These are phyloP conservation scores for Fistulinella staudtii DNA, from an alignment of 1,284 basidiomycete genomes.

Conservation along the genomic window DNA sequence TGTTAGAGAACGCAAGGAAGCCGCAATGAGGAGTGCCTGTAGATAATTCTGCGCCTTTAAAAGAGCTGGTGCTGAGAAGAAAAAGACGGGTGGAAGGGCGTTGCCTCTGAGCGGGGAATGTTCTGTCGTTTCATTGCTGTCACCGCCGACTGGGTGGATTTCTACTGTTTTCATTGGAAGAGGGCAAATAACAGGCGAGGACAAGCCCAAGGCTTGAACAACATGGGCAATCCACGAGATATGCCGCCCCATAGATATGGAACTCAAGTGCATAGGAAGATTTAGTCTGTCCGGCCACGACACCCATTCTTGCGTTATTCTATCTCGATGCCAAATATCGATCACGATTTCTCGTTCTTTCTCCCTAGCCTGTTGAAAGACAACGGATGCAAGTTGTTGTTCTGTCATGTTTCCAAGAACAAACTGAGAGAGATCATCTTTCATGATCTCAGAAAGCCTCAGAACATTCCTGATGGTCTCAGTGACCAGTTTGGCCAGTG, in stretches of 20 bases:
- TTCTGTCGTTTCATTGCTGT: conserved; percentile 8
- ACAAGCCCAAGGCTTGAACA: conserved; percentile 43
- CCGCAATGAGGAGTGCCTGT: conserved; percentile 65
- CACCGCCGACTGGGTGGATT: conserved; percentile 1
- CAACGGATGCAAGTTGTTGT: conserved; percentile 44
- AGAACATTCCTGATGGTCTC: conserved; percentile 46
- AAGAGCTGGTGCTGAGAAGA: conserved; percentile 51
- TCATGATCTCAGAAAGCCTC: conserved; percentile 54
- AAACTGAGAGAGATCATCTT: conserved; percentile 58
- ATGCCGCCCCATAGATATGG: conserved; percentile 13
- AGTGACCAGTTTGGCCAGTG: conserved; percentile 41
- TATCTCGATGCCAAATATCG: conserved; percentile 44
- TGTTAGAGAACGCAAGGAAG: conserved; percentile 54
- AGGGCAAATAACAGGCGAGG: conserved; percentile 44
- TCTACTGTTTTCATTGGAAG: conserved; percentile 30
- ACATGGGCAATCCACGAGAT: conserved; percentile 46
- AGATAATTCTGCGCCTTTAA: conserved; percentile 63
- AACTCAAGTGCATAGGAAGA: conserved; percentile 12
- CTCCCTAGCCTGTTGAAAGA: conserved; percentile 47
- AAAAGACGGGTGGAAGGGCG: conserved; percentile 56
- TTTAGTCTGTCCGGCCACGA: conserved; percentile 37
- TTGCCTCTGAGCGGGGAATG: conserved; percentile 29
- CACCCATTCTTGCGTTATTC: conserved; percentile 36
- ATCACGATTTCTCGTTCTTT: conserved; percentile 52
- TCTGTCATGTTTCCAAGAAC: conserved; percentile 61